phyloP scores from a whole-genome alignment of 768 basidiomycete genomes.

The Leucocoprinus birnbaumii region DNA sequence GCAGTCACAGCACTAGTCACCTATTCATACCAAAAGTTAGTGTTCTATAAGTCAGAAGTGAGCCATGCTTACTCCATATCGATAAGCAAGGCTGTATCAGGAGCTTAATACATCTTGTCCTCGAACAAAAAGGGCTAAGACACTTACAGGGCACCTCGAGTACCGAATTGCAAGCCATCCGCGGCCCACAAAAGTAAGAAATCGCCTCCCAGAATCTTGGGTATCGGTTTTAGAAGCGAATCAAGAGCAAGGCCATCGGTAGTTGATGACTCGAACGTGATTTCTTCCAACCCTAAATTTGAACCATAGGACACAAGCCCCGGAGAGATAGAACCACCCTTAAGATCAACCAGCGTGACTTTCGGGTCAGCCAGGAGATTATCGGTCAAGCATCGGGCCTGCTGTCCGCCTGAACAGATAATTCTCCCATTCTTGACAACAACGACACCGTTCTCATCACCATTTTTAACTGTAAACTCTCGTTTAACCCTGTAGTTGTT shows the following conservation, averaged over 20 bases:
- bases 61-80: conserved; percentile 50
- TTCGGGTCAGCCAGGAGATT: conserved; percentile 15
- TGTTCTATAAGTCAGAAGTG: background rate
- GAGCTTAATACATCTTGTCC: background rate
- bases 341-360: conserved; percentile 52
- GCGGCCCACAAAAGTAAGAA: conserved; percentile 56
- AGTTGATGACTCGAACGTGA: conserved; percentile 64
- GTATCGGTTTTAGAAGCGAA: conserved; percentile 43
- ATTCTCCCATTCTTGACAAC: conserved; percentile 46
- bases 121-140: background rate
- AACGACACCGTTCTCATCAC: conserved; percentile 28
- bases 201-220: conserved; percentile 50
- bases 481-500: conserved; percentile 26
- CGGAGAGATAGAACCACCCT: conserved; percentile 66
- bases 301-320: conserved; percentile 73
- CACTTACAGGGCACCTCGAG: conserved; percentile 69
- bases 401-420: conserved; percentile 40
- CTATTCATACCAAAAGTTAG: conserved; percentile 20
- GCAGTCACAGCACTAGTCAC: conserved; percentile 62
- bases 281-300: conserved; percentile 68
- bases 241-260: conserved; percentile 64
- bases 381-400: conserved; percentile 19
- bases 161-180: conserved; percentile 71
- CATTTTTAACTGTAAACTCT: conserved; percentile 21
- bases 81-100: conserved; percentile 56